Base-by-base conservation (phyloP, 2,329 filamentous ascomycete species). In the Scorias spongiosa region DNA sequence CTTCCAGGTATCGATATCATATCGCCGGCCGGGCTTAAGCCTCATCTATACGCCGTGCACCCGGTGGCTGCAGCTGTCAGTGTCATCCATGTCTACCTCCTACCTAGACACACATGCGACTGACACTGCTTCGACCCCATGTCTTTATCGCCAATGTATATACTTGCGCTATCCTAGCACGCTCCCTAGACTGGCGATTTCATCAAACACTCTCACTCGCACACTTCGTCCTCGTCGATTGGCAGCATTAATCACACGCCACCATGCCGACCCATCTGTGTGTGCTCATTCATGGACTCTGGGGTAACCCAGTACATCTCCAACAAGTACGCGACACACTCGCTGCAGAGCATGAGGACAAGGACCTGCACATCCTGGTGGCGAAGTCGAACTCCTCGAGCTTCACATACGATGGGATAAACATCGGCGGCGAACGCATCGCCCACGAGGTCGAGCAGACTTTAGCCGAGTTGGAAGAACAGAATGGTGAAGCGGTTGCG, bases 261-360 rank as follows among this genome's bases (percentile, higher is more conserved):
- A 39, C 43, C 34, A 47, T 51, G 48, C 51, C 52, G 15, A 71
- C 81, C 51, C 84, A 88, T 60, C 75, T 89, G 48, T 82, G 79
- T 55, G 81, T 89, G 37, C 69, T 89, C 39, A 78, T 87, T 42
- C 84, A 89, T 58, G 84, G 65, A 79, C 70, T 88, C 51, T 89
- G 84, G 84, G 84, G 84, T 15, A 84, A 85, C 50, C 84, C 84
- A 1, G 68, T 69, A 40, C 83, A 91, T 61, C 74, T 89, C 63
- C 69, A 69, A 47, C 78, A 75, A 44, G 68, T 89, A 46, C 80
- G 79, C 46, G 76, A 78, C 49, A 69, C 73, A 8, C 65, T 91
- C 7, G 75, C 78, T 48, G 70, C 72, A 20, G 66, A 73, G 47
- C 70, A 81, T 56, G 59, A 76, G 1, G 68, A 73, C 49, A 78